Conservation (phyloP, 371 early-diverging fungal genomes). For the Apophysomyces elegans region DNA sequence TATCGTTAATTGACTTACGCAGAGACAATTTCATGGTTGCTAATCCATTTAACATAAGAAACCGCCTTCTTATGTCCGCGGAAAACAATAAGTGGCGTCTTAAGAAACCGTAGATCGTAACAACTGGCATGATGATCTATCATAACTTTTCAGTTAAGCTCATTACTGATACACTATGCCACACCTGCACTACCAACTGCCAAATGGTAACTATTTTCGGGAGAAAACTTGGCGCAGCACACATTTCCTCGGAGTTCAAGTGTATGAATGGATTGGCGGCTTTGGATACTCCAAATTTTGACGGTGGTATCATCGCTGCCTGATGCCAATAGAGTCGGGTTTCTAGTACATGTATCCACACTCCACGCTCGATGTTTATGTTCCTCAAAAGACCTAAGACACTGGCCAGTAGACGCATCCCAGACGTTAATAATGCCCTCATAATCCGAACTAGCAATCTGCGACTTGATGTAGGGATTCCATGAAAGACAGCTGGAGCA, state of each 20-base stretch:
- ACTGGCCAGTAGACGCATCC: constrained; percentile 74
- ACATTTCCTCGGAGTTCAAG: constrained; percentile 87
- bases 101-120: constrained; percentile 82
- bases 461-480: constrained; percentile 82
- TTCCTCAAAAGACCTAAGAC: constrained; percentile 71
- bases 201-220: constrained; percentile 67
- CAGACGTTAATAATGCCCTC: constrained; percentile 87
- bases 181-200: constrained; percentile 89
- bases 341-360: constrained; percentile 78
- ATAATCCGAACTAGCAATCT: constrained; percentile 87
- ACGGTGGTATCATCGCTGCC: constrained; percentile 91
- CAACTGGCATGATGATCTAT: constrained; percentile 87
- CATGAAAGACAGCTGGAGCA: constrained; percentile 82
- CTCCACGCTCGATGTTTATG: constrained; percentile 93
- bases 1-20: constrained; percentile 48
- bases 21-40: constrained; percentile 74
- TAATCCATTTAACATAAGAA: constrained; percentile 87
- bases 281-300: constrained; percentile 87
- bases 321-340: constrained; percentile 81
- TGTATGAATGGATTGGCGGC: constrained; percentile 69
- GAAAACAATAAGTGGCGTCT: constrained; percentile 68
- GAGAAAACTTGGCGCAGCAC: constrained; percentile 92
- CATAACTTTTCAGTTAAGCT: constrained; percentile 5
- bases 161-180: not conserved
- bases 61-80: constrained; percentile 90